Evolutionary conservation across 352 stramenopile genomes (phyloP).

Genomic region (Globisporangium megalacanthum): DNA sequence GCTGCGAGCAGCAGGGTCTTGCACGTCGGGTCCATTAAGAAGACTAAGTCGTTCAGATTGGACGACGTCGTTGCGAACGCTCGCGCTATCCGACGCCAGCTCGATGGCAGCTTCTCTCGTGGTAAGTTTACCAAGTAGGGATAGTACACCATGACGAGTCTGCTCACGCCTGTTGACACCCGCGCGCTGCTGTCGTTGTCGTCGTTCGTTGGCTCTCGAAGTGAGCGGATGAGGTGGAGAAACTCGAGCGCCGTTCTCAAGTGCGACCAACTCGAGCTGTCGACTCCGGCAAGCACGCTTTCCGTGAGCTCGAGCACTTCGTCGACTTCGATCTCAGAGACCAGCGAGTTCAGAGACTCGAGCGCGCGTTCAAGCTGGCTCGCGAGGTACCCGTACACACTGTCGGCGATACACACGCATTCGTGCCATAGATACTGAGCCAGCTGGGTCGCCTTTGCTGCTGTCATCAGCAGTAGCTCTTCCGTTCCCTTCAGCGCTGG

Average conservation of each 20-base stretch:
- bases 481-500: slow-evolving; percentile 5
- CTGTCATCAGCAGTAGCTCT: slow-evolving; percentile 14
- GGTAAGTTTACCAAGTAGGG: slow-evolving; percentile 56
- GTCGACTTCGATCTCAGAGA: slow-evolving; percentile 38
- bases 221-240: slow-evolving; percentile 11
- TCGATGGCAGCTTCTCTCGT: slow-evolving; percentile 31
- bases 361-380: slow-evolving; percentile 13
- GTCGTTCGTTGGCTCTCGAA: not conserved
- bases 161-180: slow-evolving; percentile 23
- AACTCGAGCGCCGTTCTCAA: slow-evolving; percentile 14
- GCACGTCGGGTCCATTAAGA: slow-evolving; percentile 41
- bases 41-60: slow-evolving; percentile 13
- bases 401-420: slow-evolving; percentile 10
- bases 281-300: slow-evolving; percentile 18
- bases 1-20: slow-evolving; percentile 48
- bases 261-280: slow-evolving; percentile 23
- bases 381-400: slow-evolving; percentile 12
- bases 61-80: slow-evolving; percentile 22
- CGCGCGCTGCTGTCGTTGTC: not conserved
- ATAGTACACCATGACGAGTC: slow-evolving; percentile 59
- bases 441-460: slow-evolving; percentile 21
- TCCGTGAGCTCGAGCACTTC: slow-evolving; percentile 29
- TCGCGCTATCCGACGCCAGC: slow-evolving; percentile 30
- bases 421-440: slow-evolving; percentile 4
- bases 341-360: slow-evolving; percentile 22